phyloP scores from a whole-genome alignment of 768 basidiomycete genomes.

The Boletellus ananiceps region DNA sequence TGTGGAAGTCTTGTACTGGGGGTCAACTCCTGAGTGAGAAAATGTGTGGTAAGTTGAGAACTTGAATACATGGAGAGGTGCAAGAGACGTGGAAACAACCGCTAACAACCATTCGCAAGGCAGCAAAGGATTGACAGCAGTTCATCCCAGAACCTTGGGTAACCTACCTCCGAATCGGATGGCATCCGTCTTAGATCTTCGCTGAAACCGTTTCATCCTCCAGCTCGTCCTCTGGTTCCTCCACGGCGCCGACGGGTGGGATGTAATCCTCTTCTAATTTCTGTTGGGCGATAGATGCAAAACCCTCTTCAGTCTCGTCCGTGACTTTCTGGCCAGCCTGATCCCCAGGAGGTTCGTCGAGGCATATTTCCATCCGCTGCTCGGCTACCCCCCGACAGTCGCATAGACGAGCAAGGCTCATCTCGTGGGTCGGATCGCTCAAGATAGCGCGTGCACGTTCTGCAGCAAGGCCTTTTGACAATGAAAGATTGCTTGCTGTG shows the following conservation, averaged over 20 bases:
- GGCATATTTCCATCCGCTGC: conserved; percentile 9
- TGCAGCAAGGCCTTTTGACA: conserved; percentile 67
- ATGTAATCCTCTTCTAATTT: conserved; percentile 27
- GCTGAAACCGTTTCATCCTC: conserved; percentile 14
- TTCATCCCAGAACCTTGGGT: conserved; percentile 27
- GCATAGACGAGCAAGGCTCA: conserved; percentile 42
- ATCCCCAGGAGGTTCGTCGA: conserved; percentile 20
- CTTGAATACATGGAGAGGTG: not conserved
- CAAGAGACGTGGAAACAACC: conserved; percentile 28
- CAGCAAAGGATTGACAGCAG: conserved; percentile 31
- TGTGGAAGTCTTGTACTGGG: not conserved
- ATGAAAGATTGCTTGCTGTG: conserved; percentile 47
- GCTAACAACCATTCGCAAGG: conserved; percentile 28
- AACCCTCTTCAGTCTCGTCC: conserved; percentile 50
- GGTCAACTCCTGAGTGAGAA: not conserved
- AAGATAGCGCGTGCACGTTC: conserved; percentile 56
- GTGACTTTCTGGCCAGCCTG: conserved; percentile 23
- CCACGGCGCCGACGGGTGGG: conserved; percentile 9
- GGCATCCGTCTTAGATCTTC: conserved; percentile 5
- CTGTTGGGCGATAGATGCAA: conserved; percentile 39
- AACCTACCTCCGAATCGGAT: conserved; percentile 5
- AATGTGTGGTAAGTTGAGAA: conserved; percentile 7
- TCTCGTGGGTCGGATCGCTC: conserved; percentile 42
- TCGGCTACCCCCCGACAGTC: conserved; percentile 31
- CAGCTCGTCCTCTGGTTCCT: conserved; percentile 17